Evolutionary conservation across 352 stramenopile species (phyloP).

Genomic region (Plasmopara halstedii): DNA sequence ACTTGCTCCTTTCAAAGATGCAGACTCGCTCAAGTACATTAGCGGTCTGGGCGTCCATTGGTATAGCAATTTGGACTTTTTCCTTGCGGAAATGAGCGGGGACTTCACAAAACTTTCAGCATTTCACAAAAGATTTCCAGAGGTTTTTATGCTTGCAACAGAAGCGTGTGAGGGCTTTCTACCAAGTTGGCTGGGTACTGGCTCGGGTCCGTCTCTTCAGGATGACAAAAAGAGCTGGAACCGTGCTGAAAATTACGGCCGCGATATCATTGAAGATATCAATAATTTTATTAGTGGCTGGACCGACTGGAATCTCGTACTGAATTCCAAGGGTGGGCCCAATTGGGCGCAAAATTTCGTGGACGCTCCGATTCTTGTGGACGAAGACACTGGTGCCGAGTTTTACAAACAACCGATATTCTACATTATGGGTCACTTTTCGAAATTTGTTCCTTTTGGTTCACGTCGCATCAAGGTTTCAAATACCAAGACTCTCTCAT

Average conservation of each 20-base stretch:
- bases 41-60: constrained; percentile 83
- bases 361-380: constrained; percentile 51
- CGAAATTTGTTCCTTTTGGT: constrained; percentile 42
- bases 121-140: constrained; percentile 48
- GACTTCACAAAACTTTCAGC: constrained; percentile 43
- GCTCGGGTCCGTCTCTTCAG: constrained; percentile 31
- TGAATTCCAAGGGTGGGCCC: constrained; percentile 48
- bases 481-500: constrained; percentile 20
- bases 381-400: constrained; percentile 24
- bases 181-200: constrained; percentile 33
- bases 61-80: constrained; percentile 67
- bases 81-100: constrained; percentile 24
- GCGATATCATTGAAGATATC: constrained; percentile 79
- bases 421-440: constrained; percentile 53
- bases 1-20: constrained; percentile 31
- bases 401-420: constrained; percentile 64
- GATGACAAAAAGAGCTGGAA: constrained; percentile 46
- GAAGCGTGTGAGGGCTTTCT: constrained; percentile 73
- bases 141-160: constrained; percentile 75
- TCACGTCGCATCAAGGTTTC: constrained; percentile 41
- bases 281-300: constrained; percentile 60
- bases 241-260: constrained; percentile 59
- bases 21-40: constrained; percentile 62
- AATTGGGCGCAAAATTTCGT: constrained; percentile 71
- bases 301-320: constrained; percentile 80